Evolutionary conservation across 768 basidiomycete genomes (phyloP).

Genomic region (Auriscalpium vulgare): DNA sequence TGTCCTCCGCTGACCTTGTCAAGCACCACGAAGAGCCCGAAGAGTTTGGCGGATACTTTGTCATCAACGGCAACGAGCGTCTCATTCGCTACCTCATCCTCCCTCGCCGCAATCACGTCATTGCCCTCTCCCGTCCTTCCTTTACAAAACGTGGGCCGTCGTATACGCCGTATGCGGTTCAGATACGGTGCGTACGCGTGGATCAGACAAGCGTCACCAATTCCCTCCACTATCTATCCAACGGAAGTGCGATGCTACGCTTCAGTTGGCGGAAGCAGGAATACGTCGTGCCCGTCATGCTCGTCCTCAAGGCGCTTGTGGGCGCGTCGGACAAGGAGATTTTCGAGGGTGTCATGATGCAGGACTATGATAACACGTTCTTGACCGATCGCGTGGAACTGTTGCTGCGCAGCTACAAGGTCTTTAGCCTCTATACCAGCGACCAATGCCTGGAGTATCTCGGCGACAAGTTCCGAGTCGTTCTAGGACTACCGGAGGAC

Average conservation of each 20-base stretch:
- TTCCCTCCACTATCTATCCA: slow-evolving; percentile 94
- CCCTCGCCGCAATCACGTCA: slow-evolving; percentile 91
- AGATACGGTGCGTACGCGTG: slow-evolving; percentile 88
- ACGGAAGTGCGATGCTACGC: slow-evolving; percentile 92
- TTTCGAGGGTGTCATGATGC: slow-evolving; percentile 93
- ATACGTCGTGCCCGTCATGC: slow-evolving; percentile 96
- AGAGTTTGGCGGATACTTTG: slow-evolving; percentile 98
- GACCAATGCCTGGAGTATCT: slow-evolving; percentile 91
- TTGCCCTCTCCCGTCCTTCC: slow-evolving; percentile 83
- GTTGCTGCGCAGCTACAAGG: slow-evolving; percentile 90
- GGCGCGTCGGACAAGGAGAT: slow-evolving; percentile 92
- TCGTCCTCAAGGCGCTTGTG: slow-evolving; percentile 89
- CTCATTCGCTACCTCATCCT: slow-evolving; percentile 96
- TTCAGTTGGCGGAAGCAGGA: slow-evolving; percentile 98
- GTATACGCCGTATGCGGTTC: slow-evolving; percentile 90
- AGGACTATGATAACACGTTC: slow-evolving; percentile 95
- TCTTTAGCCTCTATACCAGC: slow-evolving; percentile 79
- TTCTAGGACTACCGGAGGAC: slow-evolving; percentile 86
- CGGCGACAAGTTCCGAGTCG: slow-evolving; percentile 93
- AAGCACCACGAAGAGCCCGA: slow-evolving; percentile 91
- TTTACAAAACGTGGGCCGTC: slow-evolving; percentile 91
- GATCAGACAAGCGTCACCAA: slow-evolving; percentile 94
- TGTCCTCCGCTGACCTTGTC: slow-evolving; percentile 84
- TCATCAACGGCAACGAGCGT: slow-evolving; percentile 98
- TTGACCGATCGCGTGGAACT: slow-evolving; percentile 95